Base-by-base conservation (phyloP, 345 rosid species). In the Citrus mangshanensis region DNA sequence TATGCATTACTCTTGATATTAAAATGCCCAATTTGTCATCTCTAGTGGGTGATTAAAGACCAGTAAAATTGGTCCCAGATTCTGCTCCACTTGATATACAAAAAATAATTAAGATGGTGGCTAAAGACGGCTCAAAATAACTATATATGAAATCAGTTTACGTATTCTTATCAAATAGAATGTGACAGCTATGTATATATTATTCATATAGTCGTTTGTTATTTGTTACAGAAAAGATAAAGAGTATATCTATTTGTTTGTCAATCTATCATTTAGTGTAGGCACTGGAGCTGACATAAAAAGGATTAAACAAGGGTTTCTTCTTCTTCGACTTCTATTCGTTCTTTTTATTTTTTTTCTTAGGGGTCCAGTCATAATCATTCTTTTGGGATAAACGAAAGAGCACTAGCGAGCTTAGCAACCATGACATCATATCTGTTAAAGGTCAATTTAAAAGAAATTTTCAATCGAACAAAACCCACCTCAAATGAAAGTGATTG, bases 401-500 rank as follows among this genome's bases (percentile, higher is more conserved):
- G 78, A 49, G 78, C 78, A 75, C 69, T 62, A 38, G n/a, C 61
- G 0, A 22, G 4, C 19, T 4, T 1, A n/a, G 37, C 13, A 71
- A 19, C 10, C 18, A 28, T 8, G 27, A 22, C 9, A n/a, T 59
- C 62, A 59, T 19, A 69, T 4, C 58, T 16, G 7, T 32, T 7
- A 9, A 7, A n/a, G 55, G 68, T 40, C 59, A 74, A 40, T 40
- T 18, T 62, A 10, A 12, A 22, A 10, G 27, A 68, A 37, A 37
- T 51, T 9, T 25, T 14, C 28, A 24, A 22, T 25, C 28, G 32
- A 70, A 24, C 56, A 46, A 69, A 25, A n/a, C 5, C 60, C 28
- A 54, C 42, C 28, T 19, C 75, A 64, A 13, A 8, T 59, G 80
- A 79, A 74, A 54, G 74, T 27, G 74, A 79, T 42, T 19, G 30